Base-by-base conservation (phyloP, 306 rosid species). In the Fragaria vesca region DNA sequence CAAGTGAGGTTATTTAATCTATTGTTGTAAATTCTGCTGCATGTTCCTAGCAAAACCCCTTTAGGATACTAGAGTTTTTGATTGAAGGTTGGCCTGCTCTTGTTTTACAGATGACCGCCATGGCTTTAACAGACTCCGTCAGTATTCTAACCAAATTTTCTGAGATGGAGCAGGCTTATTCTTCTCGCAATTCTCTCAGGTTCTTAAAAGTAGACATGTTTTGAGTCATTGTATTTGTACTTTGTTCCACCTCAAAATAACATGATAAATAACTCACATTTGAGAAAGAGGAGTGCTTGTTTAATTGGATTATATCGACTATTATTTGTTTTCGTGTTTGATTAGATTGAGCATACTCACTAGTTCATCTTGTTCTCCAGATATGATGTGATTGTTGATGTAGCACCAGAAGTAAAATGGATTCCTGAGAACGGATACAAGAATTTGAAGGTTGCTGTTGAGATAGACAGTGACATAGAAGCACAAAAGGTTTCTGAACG, bases 331-430 rank as follows among this genome's bases (percentile, higher is more conserved):
- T 81, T 60, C 71, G 18, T 61, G n/a, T 48, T 66, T n/a, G 40
- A 57, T 86, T 84, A 30, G 63, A 63, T 77, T 57, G 72, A 76
- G 54, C 71, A 52, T 71, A 78, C 76, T 75, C 24, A 67, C 46
- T 77, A 48, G 40, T 85, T 72, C 83, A 46, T 72, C 82, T 81
- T 88, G 74, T 79, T 78, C 60, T 86, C 73, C 88, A 94, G 98
- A 71, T 94, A 92, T 67, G 97, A 95, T 57, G 88, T 95, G 82
- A 71, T 88, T 74, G 97, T 88, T 81, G 98, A 94, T 85, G 88
- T 94, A 79, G 91, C 84, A 55, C 98, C 97, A 48, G 92, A 89
- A 85, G 83, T 94, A 75, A 92, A 88, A 87, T 94, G 98, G 98
- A 72, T 80, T 79, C 86, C 89, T 38, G 97, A 92, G 50, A 76